Evolutionary conservation across 2,329 filamentous ascomycete species (phyloP).

Genomic region (Cladosporium sp.): DNA sequence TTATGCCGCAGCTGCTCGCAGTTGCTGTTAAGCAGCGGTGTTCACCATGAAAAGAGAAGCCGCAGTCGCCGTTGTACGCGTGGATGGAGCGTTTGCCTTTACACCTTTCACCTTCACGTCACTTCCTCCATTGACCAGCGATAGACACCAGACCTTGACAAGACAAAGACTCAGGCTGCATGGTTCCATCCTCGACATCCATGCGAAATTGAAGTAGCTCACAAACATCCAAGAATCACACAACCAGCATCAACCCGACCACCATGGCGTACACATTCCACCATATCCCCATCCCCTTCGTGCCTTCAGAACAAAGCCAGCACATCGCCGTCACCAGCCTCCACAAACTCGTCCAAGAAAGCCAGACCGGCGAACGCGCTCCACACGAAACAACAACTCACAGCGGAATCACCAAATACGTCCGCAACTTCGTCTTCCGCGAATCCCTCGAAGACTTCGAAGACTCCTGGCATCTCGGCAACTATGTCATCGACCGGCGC

Average conservation of each 20-base stretch:
- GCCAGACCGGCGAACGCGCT: neutral
- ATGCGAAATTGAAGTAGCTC: neutral
- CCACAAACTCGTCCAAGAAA: neutral
- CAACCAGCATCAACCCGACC: neutral
- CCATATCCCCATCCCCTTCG: neutral
- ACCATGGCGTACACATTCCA: neutral
- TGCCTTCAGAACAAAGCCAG: neutral
- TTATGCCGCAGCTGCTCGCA: too few relatives aligned
- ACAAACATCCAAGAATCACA: neutral
- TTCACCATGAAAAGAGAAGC: neutral
- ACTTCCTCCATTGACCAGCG: neutral
- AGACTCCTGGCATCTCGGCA: constrained; percentile 42
- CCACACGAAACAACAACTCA: neutral
- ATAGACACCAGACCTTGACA: neutral
- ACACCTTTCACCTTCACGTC: neutral
- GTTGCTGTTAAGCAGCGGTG: neutral
- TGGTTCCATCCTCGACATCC: neutral
- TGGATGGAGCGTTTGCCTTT: neutral
- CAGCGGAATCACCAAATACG: constrained; percentile 12
- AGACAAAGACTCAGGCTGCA: neutral
- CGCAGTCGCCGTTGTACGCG: neutral
- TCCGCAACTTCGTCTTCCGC: constrained; percentile 30
- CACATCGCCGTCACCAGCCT: neutral
- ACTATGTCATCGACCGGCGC: constrained; percentile 45
- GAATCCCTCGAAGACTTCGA: constrained; percentile 37